Evolutionary conservation across 352 stramenopile genomes (phyloP), one percentile per base, ranked within the genome.

Genomic region (Globisporangium okanoganense): DNA sequence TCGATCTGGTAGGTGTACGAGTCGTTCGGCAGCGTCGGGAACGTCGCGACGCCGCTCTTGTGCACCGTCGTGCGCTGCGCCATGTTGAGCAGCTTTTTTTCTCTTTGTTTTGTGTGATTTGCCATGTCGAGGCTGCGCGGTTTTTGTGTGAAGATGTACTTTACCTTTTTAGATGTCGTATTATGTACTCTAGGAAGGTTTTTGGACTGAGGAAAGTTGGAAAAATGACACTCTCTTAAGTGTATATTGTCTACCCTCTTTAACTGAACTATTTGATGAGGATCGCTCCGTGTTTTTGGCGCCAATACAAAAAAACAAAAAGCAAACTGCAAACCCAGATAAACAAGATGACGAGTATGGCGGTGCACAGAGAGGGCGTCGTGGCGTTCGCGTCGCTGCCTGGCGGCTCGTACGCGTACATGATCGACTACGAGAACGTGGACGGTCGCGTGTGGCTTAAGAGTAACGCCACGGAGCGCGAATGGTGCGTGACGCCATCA

Each of bases 11-110:
- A 61, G 16, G 36, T 41, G 55, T 61, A 61, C 25, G 41, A 20
- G 55, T 53, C 55, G 41, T 41, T 43, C 27, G 55, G 55, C 40
- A 61, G 55, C 55, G 55, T 53, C 40, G 25, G 25, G 55, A 61
- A 61, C 24, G 27, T 38, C 24, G 29, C 20, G 41, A 61, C 18
- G 29, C 55, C 41, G 6, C 24, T 16, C n/a, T 49, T 41, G 54
- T 59, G 54, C 36, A 60, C 54, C 8, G n/a, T 5, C 18, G 33
- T 43, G 16, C 54, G 40, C 54, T 52, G 25, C 27, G 22, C 27
- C 25, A 43, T 52, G 14, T 8, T 59, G n/a, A n/a, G n/a, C n/a
- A n/a, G n/a, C 18, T 22, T 8, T 10, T 13, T 38, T 47, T 22
- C 7, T 20, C 16, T 22, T 7, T 45, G 5, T 45, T 22, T 24